These are phyloP conservation scores for Beauveria medogensis DNA, from an alignment of 2,329 filamentous ascomycete species.

Conservation along the genomic window DNA sequence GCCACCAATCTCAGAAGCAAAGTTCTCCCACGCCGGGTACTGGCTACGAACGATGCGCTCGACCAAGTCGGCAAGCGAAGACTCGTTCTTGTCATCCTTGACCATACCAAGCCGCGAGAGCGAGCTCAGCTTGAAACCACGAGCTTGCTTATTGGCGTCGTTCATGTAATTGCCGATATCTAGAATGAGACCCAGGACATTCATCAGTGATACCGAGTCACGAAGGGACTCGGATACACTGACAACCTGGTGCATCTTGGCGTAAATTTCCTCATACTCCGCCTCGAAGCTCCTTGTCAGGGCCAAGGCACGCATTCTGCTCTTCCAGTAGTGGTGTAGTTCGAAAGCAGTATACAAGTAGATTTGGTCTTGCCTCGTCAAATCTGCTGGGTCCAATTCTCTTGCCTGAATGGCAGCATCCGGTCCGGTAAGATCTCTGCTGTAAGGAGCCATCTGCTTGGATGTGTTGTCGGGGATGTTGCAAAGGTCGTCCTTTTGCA, in stretches of 20 bases:
- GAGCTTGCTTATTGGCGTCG: slow-evolving; percentile 95
- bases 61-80: slow-evolving; percentile 88
- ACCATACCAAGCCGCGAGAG: slow-evolving; percentile 91
- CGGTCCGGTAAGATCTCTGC: slow-evolving; percentile 90
- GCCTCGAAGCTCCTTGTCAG: slow-evolving; percentile 75
- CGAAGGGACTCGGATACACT: slow-evolving; percentile 80
- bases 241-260: slow-evolving; percentile 80
- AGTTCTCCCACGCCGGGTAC: slow-evolving; percentile 91
- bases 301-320: slow-evolving; percentile 82
- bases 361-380: slow-evolving; percentile 92
- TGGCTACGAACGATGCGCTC: slow-evolving; percentile 95
- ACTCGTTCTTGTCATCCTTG: slow-evolving; percentile 98
- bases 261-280: slow-evolving; percentile 87
- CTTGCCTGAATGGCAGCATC: slow-evolving; percentile 69
- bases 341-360: slow-evolving; percentile 91
- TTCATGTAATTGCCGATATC: slow-evolving; percentile 99
- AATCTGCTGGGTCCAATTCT: slow-evolving; percentile 78
- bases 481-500: slow-evolving; percentile 87
- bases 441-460: slow-evolving; percentile 91
- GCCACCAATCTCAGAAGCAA: slow-evolving; percentile 73
- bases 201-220: slow-evolving; percentile 90
- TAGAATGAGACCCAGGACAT: slow-evolving; percentile 88
- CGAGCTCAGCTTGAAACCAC: slow-evolving; percentile 95
- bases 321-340: slow-evolving; percentile 97
- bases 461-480: slow-evolving; percentile 83